Base-by-base conservation (phyloP, 1,139 yeast species). In the Taphrina confusa region DNA sequence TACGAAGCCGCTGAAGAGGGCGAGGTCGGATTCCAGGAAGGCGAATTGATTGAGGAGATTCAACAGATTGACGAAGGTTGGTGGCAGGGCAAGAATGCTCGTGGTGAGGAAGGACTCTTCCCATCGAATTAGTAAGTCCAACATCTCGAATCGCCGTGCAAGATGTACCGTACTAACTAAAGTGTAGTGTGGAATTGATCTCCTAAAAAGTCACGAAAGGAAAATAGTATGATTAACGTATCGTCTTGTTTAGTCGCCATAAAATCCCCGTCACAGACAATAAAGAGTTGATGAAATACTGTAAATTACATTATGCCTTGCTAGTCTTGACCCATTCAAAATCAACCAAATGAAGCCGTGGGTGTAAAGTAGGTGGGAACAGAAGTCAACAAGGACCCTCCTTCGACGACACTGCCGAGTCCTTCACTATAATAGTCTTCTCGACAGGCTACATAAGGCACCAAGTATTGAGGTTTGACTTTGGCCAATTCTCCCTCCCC, bases 31-130 rank as follows among this genome's bases (percentile, higher is more conserved):
- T 88, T 88, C 72, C 80, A 76, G 33, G 96, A 88, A 70, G 95
- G 94, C 55, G 97, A 89, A 66, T 68, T 78, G 64, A 89, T 92
- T 66, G 75, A 83, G 20, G 87, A 89, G 64, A 87, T 92, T 65
- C 95, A 89, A 66, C 86, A 88, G 72, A 87, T 87, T 14, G 96
- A 90, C 67, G 96, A 88, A 56, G 96, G 89, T 70, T 92, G 98
- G 98, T 92, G 97, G 97, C 78, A 85, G 62, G 98, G 98, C 52
- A 83, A 83, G 67, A 47, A 50, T 30, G 75, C 82, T 62, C 74
- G 83, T 42, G 96, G 96, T 45, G 86, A 83, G 66, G 78, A 81
- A 65, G 95, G 95, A 61, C 78, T 92, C 61, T 90, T 92, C 83
- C 98, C 98, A n/a, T 27, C 52, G 22, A 47, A 47, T 14, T 47